phyloP scores from a whole-genome alignment of 2,329 filamentous ascomycete genomes.

The Trichoderma citrinoviride region DNA sequence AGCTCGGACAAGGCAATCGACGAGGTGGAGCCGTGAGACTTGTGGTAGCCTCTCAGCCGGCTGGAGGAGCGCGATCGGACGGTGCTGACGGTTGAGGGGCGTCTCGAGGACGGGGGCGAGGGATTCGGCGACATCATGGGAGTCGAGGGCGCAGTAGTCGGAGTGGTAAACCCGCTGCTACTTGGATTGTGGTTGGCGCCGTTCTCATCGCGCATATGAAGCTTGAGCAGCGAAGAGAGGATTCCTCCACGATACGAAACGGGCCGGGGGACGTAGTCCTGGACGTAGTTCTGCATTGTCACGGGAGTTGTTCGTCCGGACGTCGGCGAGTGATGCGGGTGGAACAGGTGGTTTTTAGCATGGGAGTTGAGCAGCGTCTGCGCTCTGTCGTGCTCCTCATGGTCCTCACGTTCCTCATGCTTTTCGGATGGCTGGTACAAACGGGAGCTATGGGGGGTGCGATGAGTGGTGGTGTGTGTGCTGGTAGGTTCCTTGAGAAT shows the following conservation, averaged over 20 bases:
- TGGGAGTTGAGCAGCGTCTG: constrained; percentile 39
- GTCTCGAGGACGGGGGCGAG: constrained; percentile 43
- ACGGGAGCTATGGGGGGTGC: constrained; percentile 26
- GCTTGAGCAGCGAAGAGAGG: constrained; percentile 67
- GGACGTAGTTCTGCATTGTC: constrained; percentile 48
- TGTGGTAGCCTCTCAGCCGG: constrained; percentile 42
- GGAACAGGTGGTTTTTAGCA: constrained; percentile 32
- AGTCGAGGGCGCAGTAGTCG: constrained; percentile 37
- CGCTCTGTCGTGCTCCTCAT: constrained; percentile 31
- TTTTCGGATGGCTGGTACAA: constrained; percentile 27
- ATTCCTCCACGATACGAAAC: constrained; percentile 70
- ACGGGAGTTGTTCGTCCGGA: constrained; percentile 41
- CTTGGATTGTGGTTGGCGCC: constrained; percentile 32
- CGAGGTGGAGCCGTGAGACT: constrained; percentile 43
- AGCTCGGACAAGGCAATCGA: constrained; percentile 50
- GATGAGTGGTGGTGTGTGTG: constrained; percentile 25
- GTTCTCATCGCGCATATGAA: constrained; percentile 55
- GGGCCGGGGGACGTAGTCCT: constrained; percentile 63
- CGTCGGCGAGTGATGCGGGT: constrained; percentile 31
- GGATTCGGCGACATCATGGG: constrained; percentile 42
- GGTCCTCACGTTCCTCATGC: constrained; percentile 21
- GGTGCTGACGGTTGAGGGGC: constrained; percentile 37
- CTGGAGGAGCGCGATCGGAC: constrained; percentile 36
- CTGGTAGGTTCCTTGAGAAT: not conserved
- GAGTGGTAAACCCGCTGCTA: constrained; percentile 43